Evolutionary conservation across 2,329 filamentous ascomycete species (phyloP).

Genomic region (Colletotrichum acutatum): DNA sequence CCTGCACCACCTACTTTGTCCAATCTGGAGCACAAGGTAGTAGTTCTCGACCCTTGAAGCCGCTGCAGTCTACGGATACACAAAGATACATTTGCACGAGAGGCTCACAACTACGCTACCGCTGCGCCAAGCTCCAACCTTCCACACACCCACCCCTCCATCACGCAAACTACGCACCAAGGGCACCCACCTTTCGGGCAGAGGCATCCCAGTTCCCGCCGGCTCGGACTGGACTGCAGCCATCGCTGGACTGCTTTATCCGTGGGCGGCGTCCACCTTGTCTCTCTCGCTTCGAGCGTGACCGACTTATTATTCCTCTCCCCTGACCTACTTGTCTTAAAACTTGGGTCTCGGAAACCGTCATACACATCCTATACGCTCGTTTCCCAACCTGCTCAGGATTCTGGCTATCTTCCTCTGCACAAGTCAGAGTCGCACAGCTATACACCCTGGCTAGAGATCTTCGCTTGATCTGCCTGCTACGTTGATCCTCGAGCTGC

Average conservation of each 20-base stretch:
- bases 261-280: slow-evolving; percentile 16
- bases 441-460: neutral
- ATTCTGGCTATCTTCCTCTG: neutral
- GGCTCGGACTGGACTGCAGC: slow-evolving; percentile 28
- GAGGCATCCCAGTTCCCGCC: slow-evolving; percentile 33
- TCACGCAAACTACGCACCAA: slow-evolving; percentile 22
- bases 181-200: slow-evolving; percentile 27
- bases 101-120: slow-evolving; percentile 29
- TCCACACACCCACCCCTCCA: slow-evolving; percentile 28
- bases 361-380: slow-evolving; percentile 14
- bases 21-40: slow-evolving; percentile 7
- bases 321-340: slow-evolving; percentile 26
- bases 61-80: neutral
- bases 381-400: neutral
- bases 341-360: slow-evolving; percentile 24
- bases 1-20: slow-evolving; percentile 1
- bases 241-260: slow-evolving; percentile 31
- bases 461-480: neutral
- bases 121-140: slow-evolving; percentile 33
- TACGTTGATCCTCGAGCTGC: neutral
- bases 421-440: neutral
- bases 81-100: slow-evolving; percentile 15
- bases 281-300: slow-evolving; percentile 30
- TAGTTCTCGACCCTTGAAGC: neutral
- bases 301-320: slow-evolving; percentile 30